Base-by-base conservation (phyloP, 2,329 filamentous ascomycete genomes). In the Alternaria viburni region DNA sequence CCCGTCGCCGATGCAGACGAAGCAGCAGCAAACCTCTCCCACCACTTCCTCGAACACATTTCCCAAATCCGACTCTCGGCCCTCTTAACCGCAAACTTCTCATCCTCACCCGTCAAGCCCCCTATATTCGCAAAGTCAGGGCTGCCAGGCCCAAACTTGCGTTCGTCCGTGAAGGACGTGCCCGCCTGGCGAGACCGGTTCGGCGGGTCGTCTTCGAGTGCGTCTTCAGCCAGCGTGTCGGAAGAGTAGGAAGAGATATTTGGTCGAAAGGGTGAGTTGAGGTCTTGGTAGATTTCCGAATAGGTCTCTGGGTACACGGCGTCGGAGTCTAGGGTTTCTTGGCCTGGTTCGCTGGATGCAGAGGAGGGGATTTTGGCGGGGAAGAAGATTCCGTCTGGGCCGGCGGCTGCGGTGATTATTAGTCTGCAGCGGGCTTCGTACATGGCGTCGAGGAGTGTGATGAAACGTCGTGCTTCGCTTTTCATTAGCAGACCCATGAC, bases 341-440 rank as follows among this genome's bases (percentile, higher is more conserved):
- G 57, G 21, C 54, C 57, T 13, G 64, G 28, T 26, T 54, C 57
- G 11, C 65, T 30, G 23, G 49, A 30, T 10, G 54, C 30, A 43
- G 69, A 61, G 55, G 45, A 61, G 55, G 45, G 62, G 21, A 28
- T 66, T 55, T 59, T 64, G 74, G 67, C 57, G 0, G 92, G 91
- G 76, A 96, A 95, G 84, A 95, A 94, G 6, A 94, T 83, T 26
- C 89, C 85, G 68, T 95, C 92, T 0, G 91, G 91, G 0, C 87
- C 88, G 3, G 86, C 87, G 44, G 85, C 85, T 2, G 91, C 92
- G 19, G 88, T 85, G 56, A 95, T 84, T 46, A 93, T 79, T 10
- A 95, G 85, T 69, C 92, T 92, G 78, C 92, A 94, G 8, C 89
- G 86, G n/a, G 91, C 90, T 81, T 95, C 92, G 78, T 95, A 95